Evolutionary conservation across 2,329 filamentous ascomycete species (phyloP).

Genomic region (Aspergillus pseudoglaucus): DNA sequence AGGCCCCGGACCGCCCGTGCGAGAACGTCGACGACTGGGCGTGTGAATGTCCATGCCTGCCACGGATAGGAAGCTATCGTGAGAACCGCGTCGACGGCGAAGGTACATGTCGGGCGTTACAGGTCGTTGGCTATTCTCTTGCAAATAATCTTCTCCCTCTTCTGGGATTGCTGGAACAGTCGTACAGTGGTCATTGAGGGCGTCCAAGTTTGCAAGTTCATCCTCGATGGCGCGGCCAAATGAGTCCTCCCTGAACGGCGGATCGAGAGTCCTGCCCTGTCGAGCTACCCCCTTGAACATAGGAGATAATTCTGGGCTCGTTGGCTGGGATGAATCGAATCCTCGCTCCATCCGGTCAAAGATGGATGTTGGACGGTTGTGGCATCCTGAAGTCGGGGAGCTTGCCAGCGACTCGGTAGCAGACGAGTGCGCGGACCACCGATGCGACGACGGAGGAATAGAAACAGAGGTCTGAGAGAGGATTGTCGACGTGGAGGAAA

Average conservation of each 20-base stretch:
- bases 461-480: constrained; percentile 59
- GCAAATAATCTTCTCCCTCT: constrained; percentile 28
- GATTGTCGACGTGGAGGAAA: constrained; percentile 50
- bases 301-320: constrained; percentile 53
- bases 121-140: background rate
- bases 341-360: constrained; percentile 67
- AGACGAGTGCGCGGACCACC: constrained; percentile 36
- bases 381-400: constrained; percentile 64
- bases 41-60: constrained; percentile 86
- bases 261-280: background rate
- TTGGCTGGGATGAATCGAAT: constrained; percentile 64
- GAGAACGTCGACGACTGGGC: constrained; percentile 66
- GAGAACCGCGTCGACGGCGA: constrained; percentile 45
- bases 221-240: constrained; percentile 4
- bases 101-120: background rate
- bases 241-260: background rate
- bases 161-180: constrained; percentile 31
- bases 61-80: constrained; percentile 84
- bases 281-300: background rate
- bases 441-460: constrained; percentile 40
- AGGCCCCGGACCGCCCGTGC: constrained; percentile 55
- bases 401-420: constrained; percentile 62
- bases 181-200: constrained; percentile 12
- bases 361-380: constrained; percentile 61
- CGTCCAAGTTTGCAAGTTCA: constrained; percentile 10